Conservation (phyloP, 345 rosid genomes). For the Abelmoschus esculentus region DNA sequence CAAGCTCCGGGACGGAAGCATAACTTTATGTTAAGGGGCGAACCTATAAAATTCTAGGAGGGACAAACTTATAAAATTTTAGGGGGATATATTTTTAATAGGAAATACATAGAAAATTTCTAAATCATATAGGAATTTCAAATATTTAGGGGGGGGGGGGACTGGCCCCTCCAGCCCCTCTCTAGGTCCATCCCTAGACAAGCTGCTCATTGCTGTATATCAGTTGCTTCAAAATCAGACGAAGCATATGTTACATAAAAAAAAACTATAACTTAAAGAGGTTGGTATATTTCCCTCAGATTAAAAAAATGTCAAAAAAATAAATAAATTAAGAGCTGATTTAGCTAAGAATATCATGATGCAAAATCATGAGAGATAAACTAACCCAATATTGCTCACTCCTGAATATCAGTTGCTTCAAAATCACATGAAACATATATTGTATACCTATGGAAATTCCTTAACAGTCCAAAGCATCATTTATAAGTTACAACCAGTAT, state of each 20-base stretch:
- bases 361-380: background rate
- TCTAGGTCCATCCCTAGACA: too few relatives aligned
- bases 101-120: too few relatives aligned
- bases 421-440: background rate
- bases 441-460: background rate
- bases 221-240: background rate
- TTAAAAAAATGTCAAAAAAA: background rate
- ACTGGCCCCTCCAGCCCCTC: too few relatives aligned
- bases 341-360: background rate
- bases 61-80: too few relatives aligned
- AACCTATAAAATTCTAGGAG: too few relatives aligned
- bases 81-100: too few relatives aligned
- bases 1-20: background rate
- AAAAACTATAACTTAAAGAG: constrained; percentile 5
- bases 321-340: background rate
- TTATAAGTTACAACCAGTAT: background rate
- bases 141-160: too few relatives aligned
- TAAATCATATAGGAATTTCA: too few relatives aligned
- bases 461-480: constrained; percentile 4
- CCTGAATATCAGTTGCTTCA: background rate
- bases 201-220: background rate
- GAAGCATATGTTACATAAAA: background rate
- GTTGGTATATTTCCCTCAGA: background rate
- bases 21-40: too few relatives aligned
- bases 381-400: background rate